phyloP scores from a whole-genome alignment of 2,329 filamentous ascomycete species.

The Fusarium succisae region DNA sequence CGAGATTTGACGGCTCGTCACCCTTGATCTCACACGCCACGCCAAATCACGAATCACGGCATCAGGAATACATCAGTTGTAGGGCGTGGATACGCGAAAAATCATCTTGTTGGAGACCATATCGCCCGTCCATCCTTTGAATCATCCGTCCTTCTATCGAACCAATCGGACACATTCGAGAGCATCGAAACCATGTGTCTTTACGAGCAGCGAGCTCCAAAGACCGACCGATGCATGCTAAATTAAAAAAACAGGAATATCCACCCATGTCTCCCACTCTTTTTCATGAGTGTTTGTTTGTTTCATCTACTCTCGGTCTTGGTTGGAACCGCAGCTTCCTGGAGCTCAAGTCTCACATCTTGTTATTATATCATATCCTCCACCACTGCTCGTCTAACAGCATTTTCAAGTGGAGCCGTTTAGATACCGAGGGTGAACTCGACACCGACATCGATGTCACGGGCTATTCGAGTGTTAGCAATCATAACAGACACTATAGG shows the following conservation, averaged over 20 bases:
- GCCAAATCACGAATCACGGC: not conserved
- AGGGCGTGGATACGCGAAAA: slow-evolving; percentile 27
- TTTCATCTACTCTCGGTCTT: slow-evolving; percentile 26
- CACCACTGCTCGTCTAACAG: slow-evolving; percentile 26
- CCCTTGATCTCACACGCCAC: no score
- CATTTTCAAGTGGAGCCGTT: slow-evolving; percentile 38
- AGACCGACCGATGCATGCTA: slow-evolving; percentile 42
- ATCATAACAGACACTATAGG: not conserved
- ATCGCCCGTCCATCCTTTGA: slow-evolving; percentile 39
- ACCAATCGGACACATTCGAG: slow-evolving; percentile 34
- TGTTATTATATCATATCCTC: slow-evolving; percentile 43
- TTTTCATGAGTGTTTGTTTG: slow-evolving; percentile 17
- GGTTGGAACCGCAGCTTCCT: slow-evolving; percentile 21
- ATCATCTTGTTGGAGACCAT: slow-evolving; percentile 42
- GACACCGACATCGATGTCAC: slow-evolving; percentile 96
- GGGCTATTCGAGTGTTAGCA: slow-evolving; percentile 62
- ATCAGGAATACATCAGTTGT: not conserved
- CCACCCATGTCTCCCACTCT: slow-evolving; percentile 32
- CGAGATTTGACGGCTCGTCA: not conserved
- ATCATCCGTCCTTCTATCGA: slow-evolving; percentile 38
- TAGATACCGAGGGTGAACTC: slow-evolving; percentile 96
- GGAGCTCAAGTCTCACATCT: slow-evolving; percentile 36
- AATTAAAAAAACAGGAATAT: slow-evolving; percentile 43
- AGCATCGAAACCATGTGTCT: slow-evolving; percentile 34
- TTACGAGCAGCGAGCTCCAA: slow-evolving; percentile 32